Conservation (phyloP, 352 stramenopile species). For the Pythium guiyangense region DNA sequence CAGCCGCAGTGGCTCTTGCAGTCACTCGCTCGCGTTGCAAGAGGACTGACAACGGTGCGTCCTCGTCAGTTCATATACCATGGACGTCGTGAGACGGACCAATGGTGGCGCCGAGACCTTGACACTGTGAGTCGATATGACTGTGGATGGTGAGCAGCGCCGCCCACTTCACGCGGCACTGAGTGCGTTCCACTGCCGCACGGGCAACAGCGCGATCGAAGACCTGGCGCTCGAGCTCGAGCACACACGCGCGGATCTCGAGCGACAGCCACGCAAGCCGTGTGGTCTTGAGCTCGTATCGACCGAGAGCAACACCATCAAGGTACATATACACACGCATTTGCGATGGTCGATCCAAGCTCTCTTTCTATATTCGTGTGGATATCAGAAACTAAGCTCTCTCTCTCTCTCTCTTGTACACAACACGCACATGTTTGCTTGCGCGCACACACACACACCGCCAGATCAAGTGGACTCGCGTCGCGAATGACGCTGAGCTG, state of each 20-base stretch:
- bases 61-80: neutral
- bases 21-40: neutral
- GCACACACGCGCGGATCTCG: conserved; percentile 6
- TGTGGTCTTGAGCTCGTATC: conserved; percentile 15
- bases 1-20: neutral
- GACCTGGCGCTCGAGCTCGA: conserved; percentile 12
- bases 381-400: no score
- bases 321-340: conserved; percentile 18
- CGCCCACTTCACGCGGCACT: conserved; percentile 9
- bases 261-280: conserved; percentile 17
- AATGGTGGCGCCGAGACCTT: neutral
- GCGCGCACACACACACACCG: no score
- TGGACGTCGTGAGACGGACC: neutral
- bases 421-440: neutral
- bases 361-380: no score
- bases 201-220: conserved; percentile 3
- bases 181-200: conserved; percentile 3
- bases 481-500: conserved; percentile 17
- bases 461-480: conserved; percentile 29
- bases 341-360: no score
- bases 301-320: conserved; percentile 20
- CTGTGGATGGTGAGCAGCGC: neutral
- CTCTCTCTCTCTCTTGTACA: neutral
- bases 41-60: neutral
- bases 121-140: neutral